Conservation (phyloP, 2,329 filamentous ascomycete species). For the Metarhizium rileyi region DNA sequence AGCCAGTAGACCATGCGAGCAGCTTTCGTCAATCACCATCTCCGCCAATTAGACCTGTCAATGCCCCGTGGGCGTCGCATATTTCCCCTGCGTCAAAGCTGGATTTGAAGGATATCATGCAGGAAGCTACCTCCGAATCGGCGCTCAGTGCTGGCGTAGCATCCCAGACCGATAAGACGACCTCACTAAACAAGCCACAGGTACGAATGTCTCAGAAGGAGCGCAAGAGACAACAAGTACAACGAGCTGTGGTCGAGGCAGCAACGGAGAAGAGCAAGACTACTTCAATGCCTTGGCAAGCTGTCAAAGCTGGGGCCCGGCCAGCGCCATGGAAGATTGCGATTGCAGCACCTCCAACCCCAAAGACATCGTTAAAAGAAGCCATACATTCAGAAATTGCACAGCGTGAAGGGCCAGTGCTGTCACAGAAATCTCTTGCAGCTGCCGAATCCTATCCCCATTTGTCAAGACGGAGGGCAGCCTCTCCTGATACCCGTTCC, state of each 20-base stretch:
- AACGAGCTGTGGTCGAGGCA: constrained; percentile 41
- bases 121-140: constrained; percentile 41
- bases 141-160: constrained; percentile 45
- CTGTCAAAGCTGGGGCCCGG: constrained; percentile 26
- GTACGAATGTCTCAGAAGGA: constrained; percentile 83
- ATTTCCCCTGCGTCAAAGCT: constrained; percentile 52
- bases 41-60: constrained; percentile 9
- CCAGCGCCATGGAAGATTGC: constrained; percentile 61
- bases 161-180: constrained; percentile 36
- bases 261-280: constrained; percentile 23
- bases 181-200: constrained; percentile 26
- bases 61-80: constrained; percentile 40
- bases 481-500: constrained; percentile 54
- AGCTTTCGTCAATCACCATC: background rate
- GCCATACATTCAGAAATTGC: constrained; percentile 27
- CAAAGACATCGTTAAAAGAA: constrained; percentile 42
- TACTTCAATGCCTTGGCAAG: constrained; percentile 35
- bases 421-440: constrained; percentile 32
- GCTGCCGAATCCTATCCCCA: constrained; percentile 31
- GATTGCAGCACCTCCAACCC: constrained; percentile 32
- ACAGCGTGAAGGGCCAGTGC: constrained; percentile 17
- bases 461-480: constrained; percentile 36
- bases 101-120: constrained; percentile 70
- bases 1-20: background rate
- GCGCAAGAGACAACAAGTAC: constrained; percentile 71